phyloP scores from a whole-genome alignment of 345 rosid species.

The Hibiscus mutabilis region DNA sequence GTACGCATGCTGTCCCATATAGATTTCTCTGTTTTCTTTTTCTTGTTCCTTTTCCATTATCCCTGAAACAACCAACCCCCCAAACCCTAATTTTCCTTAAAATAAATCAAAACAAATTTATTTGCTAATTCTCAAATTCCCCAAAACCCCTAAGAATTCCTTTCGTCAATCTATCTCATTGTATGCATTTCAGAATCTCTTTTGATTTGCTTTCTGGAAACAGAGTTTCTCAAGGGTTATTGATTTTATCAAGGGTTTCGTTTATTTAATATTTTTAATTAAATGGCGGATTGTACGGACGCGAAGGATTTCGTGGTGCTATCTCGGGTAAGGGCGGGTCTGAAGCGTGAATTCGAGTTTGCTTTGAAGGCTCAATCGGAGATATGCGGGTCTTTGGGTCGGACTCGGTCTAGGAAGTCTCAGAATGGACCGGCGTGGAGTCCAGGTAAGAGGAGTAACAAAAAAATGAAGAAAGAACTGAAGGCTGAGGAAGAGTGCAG shows the following conservation, averaged over 20 bases:
- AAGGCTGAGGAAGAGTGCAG: no score
- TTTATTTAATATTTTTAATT: background rate
- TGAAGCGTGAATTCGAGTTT: slow-evolving; percentile 82
- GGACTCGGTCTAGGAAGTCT: slow-evolving; percentile 52
- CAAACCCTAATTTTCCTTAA: slow-evolving; percentile 10
- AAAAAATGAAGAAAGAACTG: slow-evolving; percentile 24
- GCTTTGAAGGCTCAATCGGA: slow-evolving; percentile 73
- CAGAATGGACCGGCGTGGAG: slow-evolving; percentile 5
- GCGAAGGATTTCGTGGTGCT: slow-evolving; percentile 43
- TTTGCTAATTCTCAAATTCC: background rate
- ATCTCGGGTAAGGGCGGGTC: slow-evolving; percentile 62
- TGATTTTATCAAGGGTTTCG: background rate
- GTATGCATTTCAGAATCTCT: background rate
- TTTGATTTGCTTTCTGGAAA: no score
- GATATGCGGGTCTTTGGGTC: slow-evolving; percentile 72
- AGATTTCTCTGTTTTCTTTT: background rate
- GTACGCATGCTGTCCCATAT: no score
- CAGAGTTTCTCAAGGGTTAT: background rate
- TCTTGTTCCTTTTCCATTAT: background rate
- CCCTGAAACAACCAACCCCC: slow-evolving; percentile 5
- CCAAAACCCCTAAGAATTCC: background rate
- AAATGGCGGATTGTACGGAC: slow-evolving; percentile 53
- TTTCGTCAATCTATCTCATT: background rate
- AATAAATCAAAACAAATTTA: slow-evolving; percentile 1
- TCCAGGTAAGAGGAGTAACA: slow-evolving; percentile 1